Conservation (phyloP, 371 early-diverging fungal species). For the Mucor velutinosus region DNA sequence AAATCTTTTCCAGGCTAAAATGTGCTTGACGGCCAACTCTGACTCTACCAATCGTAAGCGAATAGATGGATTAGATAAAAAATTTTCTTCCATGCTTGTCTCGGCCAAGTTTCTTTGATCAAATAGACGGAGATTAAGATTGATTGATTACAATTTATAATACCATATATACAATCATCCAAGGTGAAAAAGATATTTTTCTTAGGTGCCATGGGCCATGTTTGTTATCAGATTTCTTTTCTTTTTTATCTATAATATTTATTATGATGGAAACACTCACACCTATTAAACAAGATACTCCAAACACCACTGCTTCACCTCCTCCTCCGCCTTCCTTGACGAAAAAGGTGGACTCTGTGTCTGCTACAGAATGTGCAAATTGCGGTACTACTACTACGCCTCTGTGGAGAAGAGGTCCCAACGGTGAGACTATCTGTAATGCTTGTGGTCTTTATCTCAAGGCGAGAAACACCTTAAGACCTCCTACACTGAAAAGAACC, state of each 20-base stretch:
- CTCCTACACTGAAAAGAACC: slow-evolving; percentile 50
- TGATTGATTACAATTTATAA: slow-evolving; percentile 2
- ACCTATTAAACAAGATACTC: not conserved
- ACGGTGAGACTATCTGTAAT: slow-evolving; percentile 83
- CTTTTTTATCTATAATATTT: slow-evolving; percentile 1
- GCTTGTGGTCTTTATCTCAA: slow-evolving; percentile 81
- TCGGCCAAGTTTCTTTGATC: not conserved
- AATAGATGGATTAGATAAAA: not conserved
- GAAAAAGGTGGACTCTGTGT: slow-evolving; percentile 10
- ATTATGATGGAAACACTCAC: slow-evolving; percentile 6
- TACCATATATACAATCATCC: slow-evolving; percentile 4
- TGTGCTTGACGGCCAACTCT: not conserved
- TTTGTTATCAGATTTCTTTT: slow-evolving; percentile 9
- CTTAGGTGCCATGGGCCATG: not conserved
- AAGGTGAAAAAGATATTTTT: not conserved
- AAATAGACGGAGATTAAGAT: not conserved
- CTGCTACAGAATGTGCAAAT: slow-evolving; percentile 72
- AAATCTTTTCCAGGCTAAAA: not conserved
- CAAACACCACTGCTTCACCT: not conserved
- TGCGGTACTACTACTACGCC: slow-evolving; percentile 86
- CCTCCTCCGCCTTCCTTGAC: not conserved
- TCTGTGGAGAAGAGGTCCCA: slow-evolving; percentile 83
- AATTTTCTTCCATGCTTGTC: not conserved
- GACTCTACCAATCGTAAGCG: not conserved
- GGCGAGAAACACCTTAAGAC: slow-evolving; percentile 36